Conservation (phyloP, 441 rosid genomes). For the Isatis lusitanica region DNA sequence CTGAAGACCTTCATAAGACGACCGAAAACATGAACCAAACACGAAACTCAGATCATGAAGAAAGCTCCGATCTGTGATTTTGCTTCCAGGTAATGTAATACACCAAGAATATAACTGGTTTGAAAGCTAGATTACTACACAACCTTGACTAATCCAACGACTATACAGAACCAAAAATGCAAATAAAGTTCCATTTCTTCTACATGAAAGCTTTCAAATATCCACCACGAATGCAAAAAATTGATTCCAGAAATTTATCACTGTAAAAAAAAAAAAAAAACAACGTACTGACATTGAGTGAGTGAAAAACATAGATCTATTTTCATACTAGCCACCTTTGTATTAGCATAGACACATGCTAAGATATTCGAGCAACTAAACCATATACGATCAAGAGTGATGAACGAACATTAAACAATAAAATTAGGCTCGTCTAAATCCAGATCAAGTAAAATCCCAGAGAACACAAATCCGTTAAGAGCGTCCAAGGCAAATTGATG, state of each 20-base stretch:
- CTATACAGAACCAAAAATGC: too few relatives aligned
- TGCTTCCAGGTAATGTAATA: background rate
- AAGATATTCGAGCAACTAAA: background rate
- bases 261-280: background rate
- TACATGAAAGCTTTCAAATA: too few relatives aligned
- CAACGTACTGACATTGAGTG: background rate
- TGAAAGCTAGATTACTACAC: background rate
- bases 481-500: background rate
- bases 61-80: background rate
- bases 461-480: conserved; percentile 1
- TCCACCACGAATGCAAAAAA: too few relatives aligned
- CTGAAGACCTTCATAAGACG: background rate
- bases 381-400: background rate
- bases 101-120: background rate
- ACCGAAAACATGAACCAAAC: background rate
- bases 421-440: background rate
- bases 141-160: background rate
- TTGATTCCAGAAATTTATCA: background rate
- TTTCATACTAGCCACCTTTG: background rate
- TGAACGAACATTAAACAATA: background rate
- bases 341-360: background rate
- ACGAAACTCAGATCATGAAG: background rate
- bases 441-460: conserved; percentile 10
- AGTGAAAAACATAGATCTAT: conserved; percentile 19
- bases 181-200: too few relatives aligned